Evolutionary conservation across 2,329 filamentous ascomycete genomes (phyloP), one percentile per base, ranked within the genome.

Genomic region (Claviceps maximensis): DNA sequence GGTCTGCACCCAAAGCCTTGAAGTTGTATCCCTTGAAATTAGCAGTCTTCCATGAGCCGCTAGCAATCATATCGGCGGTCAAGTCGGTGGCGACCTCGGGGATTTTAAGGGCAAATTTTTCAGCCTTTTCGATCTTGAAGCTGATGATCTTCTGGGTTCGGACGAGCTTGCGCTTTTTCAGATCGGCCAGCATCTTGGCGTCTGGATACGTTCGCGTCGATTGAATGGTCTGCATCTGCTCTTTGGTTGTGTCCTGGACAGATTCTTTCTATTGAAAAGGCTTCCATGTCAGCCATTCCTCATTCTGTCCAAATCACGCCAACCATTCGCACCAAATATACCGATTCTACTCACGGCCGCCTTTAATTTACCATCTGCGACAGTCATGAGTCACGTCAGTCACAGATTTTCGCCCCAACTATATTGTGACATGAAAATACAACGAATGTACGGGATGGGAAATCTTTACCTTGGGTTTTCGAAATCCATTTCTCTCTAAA

Each of bases 41-140:
- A 9, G 87, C 88, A 42, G 85, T 87, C 75, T 96, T 91, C 93
- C 93, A 98, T 19, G 87, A 81, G 45, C 91, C 91, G 59, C 77
- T 86, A 47, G 83, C 75, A 58, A 98, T 75, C 87, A 98, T 95
- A 54, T 98, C 93, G 51, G 83, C 85, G 12, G 93, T 97, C 64
- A 98, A 74, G 67, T 98, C 93, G 45, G 93, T 96, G 71, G 94
- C 89, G 73, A 97, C 90, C 70, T 94, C 89, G 47, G 86, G 78
- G 58, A 97, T 87, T 70, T 95, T 86, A 49, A 86, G 80, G 45
- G 89, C 87, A 66, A 89, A 98, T 69, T 95, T 95, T 56, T 83
- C 72, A 0, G 89, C 93, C 74, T 96, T 96, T 55, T 74, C 74
- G 55, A 95, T 82, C 60, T 80, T 86, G 78, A 93, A 98, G 67